Evolutionary conservation across 768 basidiomycete species (phyloP).

Genomic region (Suillus placidus): DNA sequence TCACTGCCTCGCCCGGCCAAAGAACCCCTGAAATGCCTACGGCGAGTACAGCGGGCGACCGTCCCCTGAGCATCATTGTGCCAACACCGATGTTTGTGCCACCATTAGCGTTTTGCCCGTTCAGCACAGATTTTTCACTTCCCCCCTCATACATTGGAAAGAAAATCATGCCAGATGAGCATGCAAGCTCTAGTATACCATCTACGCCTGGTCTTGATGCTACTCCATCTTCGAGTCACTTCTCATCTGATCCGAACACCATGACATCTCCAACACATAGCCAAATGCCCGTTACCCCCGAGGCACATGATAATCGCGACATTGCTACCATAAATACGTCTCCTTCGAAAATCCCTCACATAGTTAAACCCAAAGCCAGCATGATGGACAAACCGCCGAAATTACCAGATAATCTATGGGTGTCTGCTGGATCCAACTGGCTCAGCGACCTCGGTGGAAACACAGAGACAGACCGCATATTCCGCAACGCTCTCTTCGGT

Average conservation of each 20-base stretch:
- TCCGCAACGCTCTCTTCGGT: constrained; percentile 26
- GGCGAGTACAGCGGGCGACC: neutral
- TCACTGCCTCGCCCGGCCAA: neutral
- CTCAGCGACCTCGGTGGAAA: constrained; percentile 35
- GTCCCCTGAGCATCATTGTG: constrained; percentile 33
- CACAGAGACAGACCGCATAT: constrained; percentile 35
- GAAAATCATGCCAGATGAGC: constrained; percentile 20
- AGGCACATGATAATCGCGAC: constrained; percentile 12
- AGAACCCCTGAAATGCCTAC: neutral
- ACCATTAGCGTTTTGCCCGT: constrained; percentile 37
- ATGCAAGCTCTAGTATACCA: constrained; percentile 12
- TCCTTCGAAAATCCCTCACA: constrained; percentile 14
- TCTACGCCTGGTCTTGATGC: constrained; percentile 15
- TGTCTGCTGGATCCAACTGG: constrained; percentile 30
- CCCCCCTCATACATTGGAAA: constrained; percentile 33
- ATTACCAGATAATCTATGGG: constrained; percentile 17
- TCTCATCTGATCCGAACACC: constrained; percentile 7
- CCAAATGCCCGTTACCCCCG: constrained; percentile 31
- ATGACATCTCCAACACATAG: constrained; percentile 32
- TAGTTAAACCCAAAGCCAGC: constrained; percentile 8
- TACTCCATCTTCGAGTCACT: constrained; percentile 7
- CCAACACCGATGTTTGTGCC: constrained; percentile 25
- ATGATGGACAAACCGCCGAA: constrained; percentile 12
- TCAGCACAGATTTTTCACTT: constrained; percentile 34
- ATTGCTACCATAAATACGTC: constrained; percentile 18